Percentiles rank a stretch among this genome's conserved stretches.
Conservation (phyloP, 352 stramenopile genomes). For the Pythium rishiriense region DNA sequence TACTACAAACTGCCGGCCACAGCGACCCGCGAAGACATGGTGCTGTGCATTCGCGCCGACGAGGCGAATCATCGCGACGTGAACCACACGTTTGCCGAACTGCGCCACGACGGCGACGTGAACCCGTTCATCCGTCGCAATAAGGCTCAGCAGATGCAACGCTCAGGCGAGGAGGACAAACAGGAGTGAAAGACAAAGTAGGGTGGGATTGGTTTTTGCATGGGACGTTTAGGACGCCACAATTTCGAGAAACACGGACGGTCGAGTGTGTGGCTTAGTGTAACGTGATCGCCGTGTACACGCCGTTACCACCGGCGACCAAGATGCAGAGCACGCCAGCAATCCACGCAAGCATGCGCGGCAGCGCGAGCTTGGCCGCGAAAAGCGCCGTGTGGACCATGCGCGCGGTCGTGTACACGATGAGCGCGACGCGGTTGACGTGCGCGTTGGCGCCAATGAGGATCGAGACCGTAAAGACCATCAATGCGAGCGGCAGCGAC, state of each 20-base stretch:
- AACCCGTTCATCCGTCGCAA: slow-evolving; percentile 35
- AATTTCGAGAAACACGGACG: background rate
- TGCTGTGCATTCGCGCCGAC: slow-evolving; percentile 86
- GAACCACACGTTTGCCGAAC: slow-evolving; percentile 81
- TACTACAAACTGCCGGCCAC: slow-evolving; percentile 88
- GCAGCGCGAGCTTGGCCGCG: slow-evolving; percentile 15
- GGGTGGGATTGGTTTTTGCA: background rate
- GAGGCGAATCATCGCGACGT: slow-evolving; percentile 88
- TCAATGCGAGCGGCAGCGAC: slow-evolving; percentile 31
- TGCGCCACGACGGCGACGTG: slow-evolving; percentile 55
- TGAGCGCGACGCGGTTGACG: slow-evolving; percentile 17
- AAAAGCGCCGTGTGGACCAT: slow-evolving; percentile 29
- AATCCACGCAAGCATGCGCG: slow-evolving; percentile 26
- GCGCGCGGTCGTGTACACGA: slow-evolving; percentile 30
- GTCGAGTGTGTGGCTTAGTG: background rate
- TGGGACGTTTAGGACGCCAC: background rate
- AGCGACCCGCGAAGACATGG: slow-evolving; percentile 75
- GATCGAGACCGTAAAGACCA: slow-evolving; percentile 24
- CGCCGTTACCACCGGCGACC: slow-evolving; percentile 19
- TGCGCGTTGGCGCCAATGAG: slow-evolving; percentile 12
- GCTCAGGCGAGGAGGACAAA: background rate
- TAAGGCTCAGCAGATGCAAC: slow-evolving; percentile 2
- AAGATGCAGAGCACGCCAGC: slow-evolving; percentile 28
- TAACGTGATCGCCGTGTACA: background rate
- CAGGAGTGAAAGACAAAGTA: background rate